Evolutionary conservation across 495 filamentous ascomycete species (phyloP).

Genomic region (Penicillium parvum): DNA sequence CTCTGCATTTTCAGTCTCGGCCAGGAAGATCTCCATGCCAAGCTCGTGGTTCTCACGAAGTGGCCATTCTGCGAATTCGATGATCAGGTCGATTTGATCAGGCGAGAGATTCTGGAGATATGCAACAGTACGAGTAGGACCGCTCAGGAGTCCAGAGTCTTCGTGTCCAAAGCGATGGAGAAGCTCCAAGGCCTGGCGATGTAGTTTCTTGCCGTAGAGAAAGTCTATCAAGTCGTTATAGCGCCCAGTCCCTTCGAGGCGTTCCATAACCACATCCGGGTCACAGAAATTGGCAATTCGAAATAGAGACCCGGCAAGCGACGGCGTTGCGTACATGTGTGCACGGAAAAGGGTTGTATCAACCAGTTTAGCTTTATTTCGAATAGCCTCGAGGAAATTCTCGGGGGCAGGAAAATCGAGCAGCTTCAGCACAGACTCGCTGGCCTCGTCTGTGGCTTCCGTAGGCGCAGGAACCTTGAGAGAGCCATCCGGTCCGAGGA

Average conservation of each 20-base stretch:
- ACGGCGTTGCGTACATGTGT: slow-evolving; percentile 84
- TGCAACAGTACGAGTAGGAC: slow-evolving; percentile 76
- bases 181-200: slow-evolving; percentile 80
- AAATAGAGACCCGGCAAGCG: slow-evolving; percentile 83
- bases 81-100: slow-evolving; percentile 82
- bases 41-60: slow-evolving; percentile 63
- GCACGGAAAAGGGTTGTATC: slow-evolving; percentile 92
- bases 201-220: slow-evolving; percentile 89
- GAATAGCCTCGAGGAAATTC: slow-evolving; percentile 66
- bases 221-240: slow-evolving; percentile 97
- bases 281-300: slow-evolving; percentile 97
- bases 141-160: slow-evolving; percentile 49
- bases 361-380: slow-evolving; percentile 71
- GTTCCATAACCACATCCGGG: slow-evolving; percentile 89
- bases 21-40: slow-evolving; percentile 94
- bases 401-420: slow-evolving; percentile 42
- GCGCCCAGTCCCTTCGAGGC: slow-evolving; percentile 79
- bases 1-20: slow-evolving; percentile 93
- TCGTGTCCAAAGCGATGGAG: slow-evolving; percentile 77
- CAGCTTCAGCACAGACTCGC: slow-evolving; percentile 38
- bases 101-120: slow-evolving; percentile 88
- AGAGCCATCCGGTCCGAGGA: slow-evolving; percentile 70
- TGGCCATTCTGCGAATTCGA: slow-evolving; percentile 91
- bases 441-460: slow-evolving; percentile 49
- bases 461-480: slow-evolving; percentile 56